phyloP scores from a whole-genome alignment of 352 stramenopile species.

The Globisporangium cystogenes region DNA sequence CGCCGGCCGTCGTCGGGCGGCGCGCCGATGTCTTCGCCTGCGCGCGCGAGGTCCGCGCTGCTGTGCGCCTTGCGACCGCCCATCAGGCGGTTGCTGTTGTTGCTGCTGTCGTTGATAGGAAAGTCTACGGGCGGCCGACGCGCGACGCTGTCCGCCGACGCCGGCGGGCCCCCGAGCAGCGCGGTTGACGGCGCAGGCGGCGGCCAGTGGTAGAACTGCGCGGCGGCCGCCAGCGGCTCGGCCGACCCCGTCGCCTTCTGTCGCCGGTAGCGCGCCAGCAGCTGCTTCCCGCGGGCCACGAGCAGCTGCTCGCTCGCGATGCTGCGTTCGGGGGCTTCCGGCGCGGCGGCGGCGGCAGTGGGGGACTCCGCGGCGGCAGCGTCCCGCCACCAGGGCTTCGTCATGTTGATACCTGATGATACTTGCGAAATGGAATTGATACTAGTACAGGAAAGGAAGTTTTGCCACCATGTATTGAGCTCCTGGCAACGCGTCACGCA shows the following conservation, averaged over 20 bases:
- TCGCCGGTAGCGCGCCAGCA: background rate
- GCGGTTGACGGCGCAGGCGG: background rate
- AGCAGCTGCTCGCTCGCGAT: background rate
- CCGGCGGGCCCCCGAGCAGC: background rate
- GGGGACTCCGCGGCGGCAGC: background rate
- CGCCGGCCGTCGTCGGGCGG: conserved; percentile 53
- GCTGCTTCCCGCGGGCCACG: background rate
- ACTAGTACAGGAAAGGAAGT: too few relatives aligned
- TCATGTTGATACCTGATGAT: background rate
- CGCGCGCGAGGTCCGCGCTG: too few relatives aligned
- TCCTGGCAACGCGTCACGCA: too few relatives aligned
- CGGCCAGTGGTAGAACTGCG: background rate
- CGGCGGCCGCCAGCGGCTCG: background rate
- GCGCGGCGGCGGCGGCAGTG: background rate
- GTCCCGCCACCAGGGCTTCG: background rate
- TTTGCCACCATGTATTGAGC: too few relatives aligned
- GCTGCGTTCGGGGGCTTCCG: too few relatives aligned
- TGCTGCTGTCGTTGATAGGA: background rate
- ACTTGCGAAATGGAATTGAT: background rate
- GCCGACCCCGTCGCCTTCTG: background rate
- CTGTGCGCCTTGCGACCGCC: too few relatives aligned
- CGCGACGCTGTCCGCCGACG: background rate
- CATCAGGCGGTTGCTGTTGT: background rate
- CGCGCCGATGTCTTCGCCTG: conserved; percentile 26
- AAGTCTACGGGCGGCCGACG: too few relatives aligned